A percentile compares a stretch with the other conserved stretches of the same genome.
phyloP scores from a whole-genome alignment of 768 basidiomycete species.

The Brasilioporus rufonigricans region DNA sequence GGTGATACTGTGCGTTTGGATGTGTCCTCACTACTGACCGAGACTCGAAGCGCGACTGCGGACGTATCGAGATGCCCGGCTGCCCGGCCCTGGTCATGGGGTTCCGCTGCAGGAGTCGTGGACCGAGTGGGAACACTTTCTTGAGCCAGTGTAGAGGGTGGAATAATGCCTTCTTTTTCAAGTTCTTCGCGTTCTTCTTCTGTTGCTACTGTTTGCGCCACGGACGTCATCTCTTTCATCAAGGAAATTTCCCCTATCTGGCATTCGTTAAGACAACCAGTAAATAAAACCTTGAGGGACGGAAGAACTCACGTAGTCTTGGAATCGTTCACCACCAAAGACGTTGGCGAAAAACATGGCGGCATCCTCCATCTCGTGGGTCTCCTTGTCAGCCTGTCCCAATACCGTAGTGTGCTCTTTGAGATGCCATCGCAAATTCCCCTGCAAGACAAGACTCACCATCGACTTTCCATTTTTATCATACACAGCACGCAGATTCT shows the following conservation, averaged over 20 bases:
- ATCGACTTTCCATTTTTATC: slow-evolving; percentile 94
- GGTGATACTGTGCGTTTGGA: slow-evolving; percentile 15
- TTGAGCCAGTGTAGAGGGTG: slow-evolving; percentile 17
- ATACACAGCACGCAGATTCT: slow-evolving; percentile 86
- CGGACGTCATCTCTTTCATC: slow-evolving; percentile 89
- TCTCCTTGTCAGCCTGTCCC: slow-evolving; percentile 69
- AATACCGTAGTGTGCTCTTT: background rate
- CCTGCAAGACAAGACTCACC: slow-evolving; percentile 41
- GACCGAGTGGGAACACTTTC: slow-evolving; percentile 17
- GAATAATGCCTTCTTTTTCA: slow-evolving; percentile 60
- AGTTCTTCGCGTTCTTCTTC: slow-evolving; percentile 92
- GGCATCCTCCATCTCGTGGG: slow-evolving; percentile 87
- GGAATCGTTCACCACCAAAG: slow-evolving; percentile 92
- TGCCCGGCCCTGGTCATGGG: slow-evolving; percentile 6
- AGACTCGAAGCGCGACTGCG: slow-evolving; percentile 15
- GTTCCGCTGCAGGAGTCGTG: slow-evolving; percentile 14
- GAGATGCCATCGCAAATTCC: slow-evolving; percentile 6
- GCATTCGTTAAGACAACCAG: background rate
- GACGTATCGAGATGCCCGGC: slow-evolving; percentile 13
- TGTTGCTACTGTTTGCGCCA: slow-evolving; percentile 83
- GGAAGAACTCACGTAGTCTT: slow-evolving; percentile 69
- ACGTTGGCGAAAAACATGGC: slow-evolving; percentile 94
- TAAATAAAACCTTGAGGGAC: background rate
- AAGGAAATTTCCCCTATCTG: slow-evolving; percentile 97
- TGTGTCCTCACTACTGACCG: slow-evolving; percentile 17